Base-by-base conservation (phyloP, 352 stramenopile species). In the Phytophthora sansomeana region DNA sequence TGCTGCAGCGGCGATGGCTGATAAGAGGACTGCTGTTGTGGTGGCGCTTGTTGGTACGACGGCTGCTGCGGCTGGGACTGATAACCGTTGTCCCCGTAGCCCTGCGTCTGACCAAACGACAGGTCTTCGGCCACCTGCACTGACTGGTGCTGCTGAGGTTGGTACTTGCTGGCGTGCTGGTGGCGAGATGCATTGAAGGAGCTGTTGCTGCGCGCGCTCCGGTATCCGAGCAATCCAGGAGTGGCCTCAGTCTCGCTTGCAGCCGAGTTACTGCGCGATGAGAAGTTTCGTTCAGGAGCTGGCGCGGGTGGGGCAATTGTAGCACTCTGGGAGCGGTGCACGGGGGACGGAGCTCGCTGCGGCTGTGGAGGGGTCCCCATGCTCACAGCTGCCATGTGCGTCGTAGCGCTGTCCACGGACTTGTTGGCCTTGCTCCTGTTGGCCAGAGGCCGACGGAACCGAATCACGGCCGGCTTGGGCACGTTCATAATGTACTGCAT, bases 401-500 rank as follows among this genome's bases (percentile, higher is more conserved):
- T 42, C 7, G 51, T 77, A 13, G 52, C 33, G 35, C 41, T 66
- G 33, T 67, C 56, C 5, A 29, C 32, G 4, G 50, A 19, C 21
- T 74, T 70, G 8, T 30, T 41, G 5, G 61, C 63, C 53, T 78
- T 77, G 47, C 36, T 64, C 14, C 53, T 52, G 33, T 75, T 75
- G 1, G 43, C 56, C 6, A 44, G 13, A 32, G 70, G 61, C 3
- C 81, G 75, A 52, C 83, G 82, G 59, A 95, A 95, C 5, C 87
- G 83, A 19, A 95, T 78, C 1, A 93, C 78, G 0, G 85, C 83
- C 5, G 87, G 87, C 74, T 93, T 93, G 52, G 85, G 82, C 41
- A 93, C 83, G 65, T 90, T 87, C 83, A 92, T 92, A 69, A 95
- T 85, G 68, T 91, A 92, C 55, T 89, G 77, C 83, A 95, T 93